Evolutionary conservation across 2,329 filamentous ascomycete genomes (phyloP), one percentile per base, ranked within the genome.

Genomic region (Colletotrichum orchidophilum): DNA sequence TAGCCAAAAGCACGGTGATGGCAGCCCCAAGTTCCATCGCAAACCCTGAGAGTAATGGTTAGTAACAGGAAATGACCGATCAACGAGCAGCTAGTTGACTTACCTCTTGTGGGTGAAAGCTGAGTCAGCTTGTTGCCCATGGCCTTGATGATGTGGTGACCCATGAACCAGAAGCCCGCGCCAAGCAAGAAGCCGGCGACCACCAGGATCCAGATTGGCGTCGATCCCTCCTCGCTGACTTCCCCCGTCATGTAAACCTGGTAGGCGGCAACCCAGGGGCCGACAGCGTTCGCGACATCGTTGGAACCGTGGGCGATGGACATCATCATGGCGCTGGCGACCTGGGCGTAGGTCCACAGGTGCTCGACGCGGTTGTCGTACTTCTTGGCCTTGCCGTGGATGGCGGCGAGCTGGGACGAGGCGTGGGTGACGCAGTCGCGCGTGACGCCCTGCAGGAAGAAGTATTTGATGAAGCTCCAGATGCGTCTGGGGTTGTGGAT

Each of bases 321-420:
- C 77, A 82, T 80, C 73, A 82, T 80, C 73, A 82, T 81, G 49
- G 82, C 81, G 6, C 78, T 79, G 62, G 78, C 76, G 12, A 84
- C 80, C 74, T 84, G 82, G 55, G 78, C 80, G 74, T 81, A 86
- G 1, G 84, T 84, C 80, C 81, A 86, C 60, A 84, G 77, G 76
- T 87, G 83, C 75, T 86, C 85, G 15, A 85, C 83, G 5, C 81
- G 79, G 70, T 82, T 82, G 73, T 86, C 84, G 72, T 85, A 86
- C 2, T 77, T 77, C 42, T 80, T 78, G 9, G 84, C 84, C 80
- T 81, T 69, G 29, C 29, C 55, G 31, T 74, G 73, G 42, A 74
- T 66, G 0, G 26, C 50, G 1, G 73, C 66, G 4, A 74, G 62
- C 75, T 79, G 60, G 75, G 79, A n/a, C 82, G 80, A 52, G 7